Percentiles rank a stretch among this genome's conserved stretches.
Evolutionary conservation across 140 eudicot species (phyloP).

Genomic region (Bidens hawaiensis): DNA sequence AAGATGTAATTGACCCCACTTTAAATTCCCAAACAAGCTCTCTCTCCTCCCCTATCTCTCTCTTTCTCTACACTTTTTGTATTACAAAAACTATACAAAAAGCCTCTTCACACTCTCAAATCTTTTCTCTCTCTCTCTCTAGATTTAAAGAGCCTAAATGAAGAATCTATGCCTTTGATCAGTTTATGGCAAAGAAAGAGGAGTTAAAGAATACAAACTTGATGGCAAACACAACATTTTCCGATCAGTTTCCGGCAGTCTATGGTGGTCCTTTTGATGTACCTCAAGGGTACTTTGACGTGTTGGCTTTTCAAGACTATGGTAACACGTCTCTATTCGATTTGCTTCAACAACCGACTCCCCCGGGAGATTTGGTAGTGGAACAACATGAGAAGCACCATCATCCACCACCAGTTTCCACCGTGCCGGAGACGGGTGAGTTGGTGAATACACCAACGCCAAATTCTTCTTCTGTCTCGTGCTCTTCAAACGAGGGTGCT

Average conservation of each 20-base stretch:
- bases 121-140: constrained; percentile 24
- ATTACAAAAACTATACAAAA: constrained; percentile 15
- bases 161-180: constrained; percentile 51
- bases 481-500: constrained; percentile 57
- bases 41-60: constrained; percentile 13
- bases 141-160: constrained; percentile 28
- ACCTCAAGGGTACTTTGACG: constrained; percentile 41
- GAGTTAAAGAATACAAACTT: constrained; percentile 19
- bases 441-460: constrained; percentile 47
- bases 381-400: constrained; percentile 5
- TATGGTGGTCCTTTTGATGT: constrained; percentile 31
- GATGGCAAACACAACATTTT: constrained; percentile 36
- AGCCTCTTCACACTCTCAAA: constrained; percentile 37
- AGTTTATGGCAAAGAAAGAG: constrained; percentile 45
- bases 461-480: constrained; percentile 56
- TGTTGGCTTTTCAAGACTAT: constrained; percentile 39
- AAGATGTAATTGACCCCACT: constrained; percentile 38
- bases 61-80: not conserved
- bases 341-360: constrained; percentile 28
- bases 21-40: constrained; percentile 32
- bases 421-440: constrained; percentile 42
- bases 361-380: constrained; percentile 5
- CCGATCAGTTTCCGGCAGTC: constrained; percentile 50
- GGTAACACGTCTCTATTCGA: constrained; percentile 36
- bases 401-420: constrained; percentile 27